Conservation (phyloP, 192 early-diverging fungal species). For the Backusella westeae region DNA sequence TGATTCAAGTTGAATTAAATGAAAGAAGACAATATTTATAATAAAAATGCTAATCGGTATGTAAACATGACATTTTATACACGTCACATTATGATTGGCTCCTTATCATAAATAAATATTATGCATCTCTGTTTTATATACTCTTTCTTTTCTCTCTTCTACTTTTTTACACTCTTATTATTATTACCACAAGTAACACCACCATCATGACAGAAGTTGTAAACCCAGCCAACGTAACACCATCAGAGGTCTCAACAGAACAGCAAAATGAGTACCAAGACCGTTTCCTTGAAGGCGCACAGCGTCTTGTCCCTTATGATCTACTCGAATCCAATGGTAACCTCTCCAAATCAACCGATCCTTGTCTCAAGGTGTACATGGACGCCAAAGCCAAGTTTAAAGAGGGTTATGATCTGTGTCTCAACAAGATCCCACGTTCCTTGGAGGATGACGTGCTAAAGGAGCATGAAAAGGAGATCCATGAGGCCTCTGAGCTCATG, state of each 20-base stretch:
- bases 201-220: neutral
- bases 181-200: neutral
- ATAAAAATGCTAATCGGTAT: neutral
- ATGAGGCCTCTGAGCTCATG: constrained; percentile 46
- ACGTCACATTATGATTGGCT: constrained; percentile 3
- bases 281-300: constrained; percentile 37
- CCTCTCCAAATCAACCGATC: constrained; percentile 44
- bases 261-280: constrained; percentile 30
- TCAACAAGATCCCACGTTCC: constrained; percentile 44
- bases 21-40: constrained; percentile 13
- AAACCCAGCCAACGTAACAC: neutral
- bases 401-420: constrained; percentile 48
- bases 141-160: neutral
- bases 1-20: neutral
- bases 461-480: constrained; percentile 51
- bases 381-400: constrained; percentile 51
- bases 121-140: neutral
- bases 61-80: neutral
- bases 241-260: neutral
- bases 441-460: constrained; percentile 45
- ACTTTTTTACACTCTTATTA: neutral
- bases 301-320: constrained; percentile 45
- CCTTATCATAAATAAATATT: neutral
- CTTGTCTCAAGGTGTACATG: constrained; percentile 45
- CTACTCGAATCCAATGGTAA: constrained; percentile 46